phyloP scores from a whole-genome alignment of 2,329 filamentous ascomycete species.

The Magnaporthiopsis incrustans region DNA sequence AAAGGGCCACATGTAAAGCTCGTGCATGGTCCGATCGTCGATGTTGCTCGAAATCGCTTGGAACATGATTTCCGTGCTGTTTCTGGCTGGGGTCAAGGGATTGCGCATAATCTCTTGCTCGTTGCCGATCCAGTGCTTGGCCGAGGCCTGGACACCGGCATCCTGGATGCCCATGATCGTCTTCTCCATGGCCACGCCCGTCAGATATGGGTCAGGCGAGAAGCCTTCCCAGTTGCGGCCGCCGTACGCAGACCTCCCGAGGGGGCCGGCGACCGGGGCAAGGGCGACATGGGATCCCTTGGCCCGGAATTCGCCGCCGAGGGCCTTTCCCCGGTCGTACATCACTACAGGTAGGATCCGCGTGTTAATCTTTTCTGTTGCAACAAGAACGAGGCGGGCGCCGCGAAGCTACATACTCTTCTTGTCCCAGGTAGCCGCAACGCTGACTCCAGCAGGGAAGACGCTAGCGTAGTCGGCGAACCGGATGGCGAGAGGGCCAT shows the following conservation, averaged over 20 bases:
- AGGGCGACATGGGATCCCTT: slow-evolving; percentile 74
- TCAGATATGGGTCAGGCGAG: slow-evolving; percentile 66
- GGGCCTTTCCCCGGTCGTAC: slow-evolving; percentile 36
- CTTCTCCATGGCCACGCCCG: slow-evolving; percentile 52
- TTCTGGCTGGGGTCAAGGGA: slow-evolving; percentile 18
- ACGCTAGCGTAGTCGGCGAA: slow-evolving; percentile 59
- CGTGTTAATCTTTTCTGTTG: background rate
- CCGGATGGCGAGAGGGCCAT: slow-evolving; percentile 60
- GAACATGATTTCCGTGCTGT: slow-evolving; percentile 39
- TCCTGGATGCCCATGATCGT: slow-evolving; percentile 71
- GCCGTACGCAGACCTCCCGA: slow-evolving; percentile 37
- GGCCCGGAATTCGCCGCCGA: slow-evolving; percentile 56
- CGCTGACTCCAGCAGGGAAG: slow-evolving; percentile 62
- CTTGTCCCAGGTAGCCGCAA: slow-evolving; percentile 64
- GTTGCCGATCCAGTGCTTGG: slow-evolving; percentile 65
- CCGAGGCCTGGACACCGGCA: slow-evolving; percentile 69
- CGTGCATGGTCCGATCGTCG: slow-evolving; percentile 63
- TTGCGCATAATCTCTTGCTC: slow-evolving; percentile 52
- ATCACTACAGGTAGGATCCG: slow-evolving; percentile 31
- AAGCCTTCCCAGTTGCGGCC: slow-evolving; percentile 75
- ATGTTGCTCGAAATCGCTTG: slow-evolving; percentile 55
- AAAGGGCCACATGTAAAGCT: slow-evolving; percentile 68
- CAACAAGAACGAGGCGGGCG: background rate
- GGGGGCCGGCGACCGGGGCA: slow-evolving; percentile 36
- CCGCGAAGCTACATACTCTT: slow-evolving; percentile 20